Percentiles rank a stretch among this genome's conserved stretches.
Evolutionary conservation across 768 basidiomycete species (phyloP).

Genomic region (Trametes villosa): DNA sequence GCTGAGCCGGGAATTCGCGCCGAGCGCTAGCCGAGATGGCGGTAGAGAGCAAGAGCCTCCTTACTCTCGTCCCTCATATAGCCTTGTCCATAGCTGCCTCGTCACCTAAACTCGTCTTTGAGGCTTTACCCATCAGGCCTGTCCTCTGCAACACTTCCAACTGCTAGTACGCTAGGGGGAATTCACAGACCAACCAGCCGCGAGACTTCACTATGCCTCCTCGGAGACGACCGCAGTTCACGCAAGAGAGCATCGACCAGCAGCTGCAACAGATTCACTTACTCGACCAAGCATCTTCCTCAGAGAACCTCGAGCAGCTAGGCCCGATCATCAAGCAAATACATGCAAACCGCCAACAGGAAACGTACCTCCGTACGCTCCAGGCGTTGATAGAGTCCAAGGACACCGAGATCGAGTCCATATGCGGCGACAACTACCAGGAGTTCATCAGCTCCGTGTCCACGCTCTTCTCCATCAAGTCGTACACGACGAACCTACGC

Average conservation of each 20-base stretch:
- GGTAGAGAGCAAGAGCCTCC: constrained; percentile 35
- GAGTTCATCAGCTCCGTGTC: constrained; percentile 97
- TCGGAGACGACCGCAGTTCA: constrained; percentile 70
- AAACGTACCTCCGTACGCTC: constrained; percentile 84
- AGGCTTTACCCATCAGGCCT: too few relatives aligned
- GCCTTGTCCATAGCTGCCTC: too few relatives aligned
- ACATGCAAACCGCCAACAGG: constrained; percentile 85
- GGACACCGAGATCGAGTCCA: constrained; percentile 94
- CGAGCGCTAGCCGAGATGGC: not conserved
- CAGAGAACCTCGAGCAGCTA: constrained; percentile 94
- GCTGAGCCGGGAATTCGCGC: not conserved
- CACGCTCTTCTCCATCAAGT: constrained; percentile 94
- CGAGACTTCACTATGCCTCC: constrained; percentile 69
- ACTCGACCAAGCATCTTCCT: constrained; percentile 83
- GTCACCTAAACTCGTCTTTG: too few relatives aligned
- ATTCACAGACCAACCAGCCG: not conserved
- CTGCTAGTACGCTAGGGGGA: too few relatives aligned
- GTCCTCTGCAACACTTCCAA: too few relatives aligned
- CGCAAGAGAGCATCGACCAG: constrained; percentile 84
- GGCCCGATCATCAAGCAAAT: constrained; percentile 95
- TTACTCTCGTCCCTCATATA: constrained; percentile 27
- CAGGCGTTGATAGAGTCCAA: constrained; percentile 91
- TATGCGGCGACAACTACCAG: constrained; percentile 96
- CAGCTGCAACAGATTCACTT: constrained; percentile 92
- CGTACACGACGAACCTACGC: constrained; percentile 92